Percentiles rank a stretch among this genome's conserved stretches.
phyloP scores from a whole-genome alignment of 1,139 yeast genomes.

The Suhomyces anneliseae region DNA sequence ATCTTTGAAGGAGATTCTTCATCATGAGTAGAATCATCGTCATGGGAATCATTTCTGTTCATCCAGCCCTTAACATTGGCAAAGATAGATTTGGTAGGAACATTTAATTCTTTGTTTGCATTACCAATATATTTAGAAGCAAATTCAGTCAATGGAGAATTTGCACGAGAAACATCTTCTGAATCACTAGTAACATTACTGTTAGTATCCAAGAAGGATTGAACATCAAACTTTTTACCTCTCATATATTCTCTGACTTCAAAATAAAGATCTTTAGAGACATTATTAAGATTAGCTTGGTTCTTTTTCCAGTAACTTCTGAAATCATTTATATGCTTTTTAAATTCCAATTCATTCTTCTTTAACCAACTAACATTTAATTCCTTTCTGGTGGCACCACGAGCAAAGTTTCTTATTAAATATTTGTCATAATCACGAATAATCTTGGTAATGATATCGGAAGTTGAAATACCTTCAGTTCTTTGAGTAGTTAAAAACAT shows the following conservation, averaged over 20 bases:
- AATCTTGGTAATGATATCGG: conserved; percentile 92
- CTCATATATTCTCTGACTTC: conserved; percentile 77
- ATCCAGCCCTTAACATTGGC: conserved; percentile 74
- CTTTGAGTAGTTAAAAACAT: conserved; percentile 93
- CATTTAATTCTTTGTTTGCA: conserved; percentile 47
- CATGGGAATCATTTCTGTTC: conserved; percentile 26
- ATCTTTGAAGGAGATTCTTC: conserved; percentile 13
- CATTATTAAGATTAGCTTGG: conserved; percentile 66
- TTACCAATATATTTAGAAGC: conserved; percentile 62
- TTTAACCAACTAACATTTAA: conserved; percentile 95
- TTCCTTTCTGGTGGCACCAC: conserved; percentile 96
- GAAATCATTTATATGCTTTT: conserved; percentile 85
- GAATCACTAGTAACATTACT: conserved; percentile 26
- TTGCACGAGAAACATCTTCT: conserved; percentile 31
- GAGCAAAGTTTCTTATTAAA: conserved; percentile 92
- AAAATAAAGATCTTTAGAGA: conserved; percentile 77
- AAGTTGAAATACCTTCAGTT: conserved; percentile 94
- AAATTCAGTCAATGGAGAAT: conserved; percentile 60
- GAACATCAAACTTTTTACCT: conserved; percentile 47
- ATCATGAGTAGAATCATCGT: conserved; percentile 14
- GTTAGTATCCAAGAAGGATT: conserved; percentile 29
- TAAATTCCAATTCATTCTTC: conserved; percentile 91
- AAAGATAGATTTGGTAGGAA: conserved; percentile 44
- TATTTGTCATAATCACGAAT: conserved; percentile 96
- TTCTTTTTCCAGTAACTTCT: conserved; percentile 80